Percentiles rank a stretch among this genome's conserved stretches.
These are phyloP conservation scores for Rossbeevera mucosa DNA, from an alignment of 768 basidiomycete species.

Conservation along the genomic window DNA sequence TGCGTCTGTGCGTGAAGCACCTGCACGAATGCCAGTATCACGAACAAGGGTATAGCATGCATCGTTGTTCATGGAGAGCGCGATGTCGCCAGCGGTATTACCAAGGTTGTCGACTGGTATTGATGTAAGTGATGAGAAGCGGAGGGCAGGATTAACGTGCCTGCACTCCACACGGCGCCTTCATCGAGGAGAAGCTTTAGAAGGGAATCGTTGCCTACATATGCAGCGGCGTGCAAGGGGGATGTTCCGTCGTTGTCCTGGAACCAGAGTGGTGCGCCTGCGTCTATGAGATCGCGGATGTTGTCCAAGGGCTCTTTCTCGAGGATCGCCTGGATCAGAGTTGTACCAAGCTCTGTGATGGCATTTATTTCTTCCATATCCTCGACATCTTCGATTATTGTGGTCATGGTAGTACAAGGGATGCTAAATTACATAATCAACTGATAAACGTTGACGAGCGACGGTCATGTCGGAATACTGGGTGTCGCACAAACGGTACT, in stretches of 20 bases:
- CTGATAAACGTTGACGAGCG: background rate
- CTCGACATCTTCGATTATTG: slow-evolving; percentile 23
- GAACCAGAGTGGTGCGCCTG: slow-evolving; percentile 84
- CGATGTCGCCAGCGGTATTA: slow-evolving; percentile 86
- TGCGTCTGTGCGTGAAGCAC: slow-evolving; percentile 38
- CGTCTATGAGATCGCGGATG: slow-evolving; percentile 49
- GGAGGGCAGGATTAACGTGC: slow-evolving; percentile 36
- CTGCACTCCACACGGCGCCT: slow-evolving; percentile 90
- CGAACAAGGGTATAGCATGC: slow-evolving; percentile 73
- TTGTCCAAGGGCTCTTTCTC: slow-evolving; percentile 39
- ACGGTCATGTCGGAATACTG: slow-evolving; percentile 80
- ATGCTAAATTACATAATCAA: slow-evolving; percentile 15
- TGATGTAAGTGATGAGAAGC: background rate
- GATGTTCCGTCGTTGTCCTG: slow-evolving; percentile 84
- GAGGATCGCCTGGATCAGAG: slow-evolving; percentile 57
- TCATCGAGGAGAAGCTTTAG: slow-evolving; percentile 64
- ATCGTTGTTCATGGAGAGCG: slow-evolving; percentile 77
- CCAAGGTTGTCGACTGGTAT: slow-evolving; percentile 66
- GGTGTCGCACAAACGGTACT: slow-evolving; percentile 90
- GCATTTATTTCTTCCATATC: slow-evolving; percentile 38
- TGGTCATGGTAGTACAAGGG: background rate
- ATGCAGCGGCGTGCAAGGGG: slow-evolving; percentile 82
- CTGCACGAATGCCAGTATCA: slow-evolving; percentile 90
- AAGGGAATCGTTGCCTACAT: slow-evolving; percentile 59
- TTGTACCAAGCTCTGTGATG: slow-evolving; percentile 53